Evolutionary conservation across 169 alveolate genomes (phyloP).

Genomic region (Condylostoma magnum): DNA sequence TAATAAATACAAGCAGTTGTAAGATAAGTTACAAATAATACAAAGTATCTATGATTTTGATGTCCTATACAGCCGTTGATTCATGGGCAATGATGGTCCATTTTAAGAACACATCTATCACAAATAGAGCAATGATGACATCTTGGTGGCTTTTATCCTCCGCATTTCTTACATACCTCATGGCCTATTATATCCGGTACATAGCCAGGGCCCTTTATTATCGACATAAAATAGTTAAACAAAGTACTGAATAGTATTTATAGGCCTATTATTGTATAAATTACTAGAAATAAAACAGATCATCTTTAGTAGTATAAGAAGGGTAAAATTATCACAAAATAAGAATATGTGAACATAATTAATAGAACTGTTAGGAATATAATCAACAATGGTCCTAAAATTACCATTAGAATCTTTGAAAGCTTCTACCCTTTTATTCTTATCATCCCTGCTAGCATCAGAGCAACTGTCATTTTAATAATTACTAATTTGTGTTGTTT

Average conservation of each 20-base stretch:
- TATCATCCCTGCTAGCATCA: conserved; percentile 21
- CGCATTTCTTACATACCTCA: conserved; percentile 58
- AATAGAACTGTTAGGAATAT: not conserved
- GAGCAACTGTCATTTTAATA: conserved; percentile 28
- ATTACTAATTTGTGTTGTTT: too few relatives aligned
- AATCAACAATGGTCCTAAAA: conserved; percentile 13
- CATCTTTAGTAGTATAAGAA: too few relatives aligned
- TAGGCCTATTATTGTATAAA: not conserved
- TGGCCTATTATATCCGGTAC: not conserved
- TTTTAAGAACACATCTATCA: conserved; percentile 85
- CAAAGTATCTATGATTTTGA: conserved; percentile 69
- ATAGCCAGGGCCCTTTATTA: conserved; percentile 13
- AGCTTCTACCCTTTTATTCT: not conserved
- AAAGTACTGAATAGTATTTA: not conserved
- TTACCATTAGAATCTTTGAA: not conserved
- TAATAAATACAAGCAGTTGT: not conserved
- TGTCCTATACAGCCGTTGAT: conserved; percentile 88
- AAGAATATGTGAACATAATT: not conserved
- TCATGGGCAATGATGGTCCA: conserved; percentile 98
- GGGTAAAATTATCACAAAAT: not conserved
- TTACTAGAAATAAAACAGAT: too few relatives aligned
- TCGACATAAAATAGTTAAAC: conserved; percentile 6
- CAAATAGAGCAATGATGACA: conserved; percentile 93
- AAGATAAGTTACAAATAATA: conserved; percentile 48
- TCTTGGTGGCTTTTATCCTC: conserved; percentile 86